Base-by-base conservation (phyloP, 768 basidiomycete species). In the Pholiota conissans region DNA sequence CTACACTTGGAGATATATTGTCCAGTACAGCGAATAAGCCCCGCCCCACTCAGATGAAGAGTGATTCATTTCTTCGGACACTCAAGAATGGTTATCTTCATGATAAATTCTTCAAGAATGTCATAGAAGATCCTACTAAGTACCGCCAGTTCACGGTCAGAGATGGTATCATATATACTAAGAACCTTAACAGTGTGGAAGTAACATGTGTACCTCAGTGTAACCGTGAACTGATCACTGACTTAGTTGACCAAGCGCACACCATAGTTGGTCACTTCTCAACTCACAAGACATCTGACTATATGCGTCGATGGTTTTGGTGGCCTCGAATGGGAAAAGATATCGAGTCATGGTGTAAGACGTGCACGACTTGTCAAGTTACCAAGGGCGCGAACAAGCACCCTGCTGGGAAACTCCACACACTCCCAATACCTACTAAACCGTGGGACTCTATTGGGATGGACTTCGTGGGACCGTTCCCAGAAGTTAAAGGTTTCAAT, bases 391-490 rank as follows among this genome's bases (percentile, higher is more conserved):
- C 34, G 0, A 67, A 59, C 27, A 26, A 55, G 5, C 30, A 49
- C 22, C 71, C 71, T 0, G 13, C 58, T 1, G 74, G 75, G 13
- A 59, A 71, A 9, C 59, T 75, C 0, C 72, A 75, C 30, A 2
- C 35, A 18, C 61, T 72, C 11, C 71, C 71, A 0, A 60, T 75
- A 0, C 73, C 72, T 0, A 61, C 50, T 0, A 53, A 59, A 3
- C 78, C 76, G 0, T 77, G 73, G 74, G 65, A 71, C 1, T 68
- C 70, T 0, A 75, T 80, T 0, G 71, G 69, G 0, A 75, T 79
- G 49, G 77, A 79, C 61, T 79, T 79, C 35, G 55, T 79, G 0
- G 76, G 70, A 0, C 72, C 70, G 1, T 63, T 79, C 9, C 76
- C 74, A 46, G 11, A 30, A 59, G 16, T 64, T 47, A 51, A 63